A percentile compares a stretch with the other conserved stretches of the same genome.
These are phyloP conservation scores for Pecoramyces ruminantium DNA, from an alignment of 192 early-diverging fungal species.

Conservation along the genomic window DNA sequence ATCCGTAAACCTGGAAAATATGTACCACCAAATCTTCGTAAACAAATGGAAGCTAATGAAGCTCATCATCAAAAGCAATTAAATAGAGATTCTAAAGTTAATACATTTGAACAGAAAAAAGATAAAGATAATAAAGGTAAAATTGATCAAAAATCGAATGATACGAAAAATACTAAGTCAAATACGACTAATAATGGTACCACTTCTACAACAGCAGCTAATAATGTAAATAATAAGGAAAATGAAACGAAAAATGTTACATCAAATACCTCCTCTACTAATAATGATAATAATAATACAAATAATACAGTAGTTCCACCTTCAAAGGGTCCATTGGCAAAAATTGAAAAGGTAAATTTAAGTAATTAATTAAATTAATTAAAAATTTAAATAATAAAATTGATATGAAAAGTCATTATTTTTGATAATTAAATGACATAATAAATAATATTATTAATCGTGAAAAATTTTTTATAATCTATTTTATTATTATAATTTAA, in stretches of 20 bases:
- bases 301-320: neutral
- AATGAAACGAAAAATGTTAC: neutral
- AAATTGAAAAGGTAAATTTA: neutral
- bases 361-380: no score
- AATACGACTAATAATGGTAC: neutral
- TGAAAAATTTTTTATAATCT: no score
- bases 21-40: slow-evolving; percentile 66
- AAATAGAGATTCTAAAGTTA: neutral
- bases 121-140: neutral
- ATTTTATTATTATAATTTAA: no score
- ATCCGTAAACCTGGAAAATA: slow-evolving; percentile 55
- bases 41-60: slow-evolving; percentile 23
- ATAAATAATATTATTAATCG: no score
- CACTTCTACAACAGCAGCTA: no score
- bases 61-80: neutral
- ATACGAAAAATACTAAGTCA: neutral
- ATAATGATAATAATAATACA: no score
- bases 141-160: neutral
- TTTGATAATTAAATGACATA: no score
- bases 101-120: neutral
- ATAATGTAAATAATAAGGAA: no score
- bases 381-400: no score
- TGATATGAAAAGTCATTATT: no score
- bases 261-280: neutral
- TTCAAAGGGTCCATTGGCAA: neutral